A percentile compares a stretch with the other conserved stretches of the same genome.
Conservation (phyloP, 306 rosid genomes). For the Urtica urens region DNA sequence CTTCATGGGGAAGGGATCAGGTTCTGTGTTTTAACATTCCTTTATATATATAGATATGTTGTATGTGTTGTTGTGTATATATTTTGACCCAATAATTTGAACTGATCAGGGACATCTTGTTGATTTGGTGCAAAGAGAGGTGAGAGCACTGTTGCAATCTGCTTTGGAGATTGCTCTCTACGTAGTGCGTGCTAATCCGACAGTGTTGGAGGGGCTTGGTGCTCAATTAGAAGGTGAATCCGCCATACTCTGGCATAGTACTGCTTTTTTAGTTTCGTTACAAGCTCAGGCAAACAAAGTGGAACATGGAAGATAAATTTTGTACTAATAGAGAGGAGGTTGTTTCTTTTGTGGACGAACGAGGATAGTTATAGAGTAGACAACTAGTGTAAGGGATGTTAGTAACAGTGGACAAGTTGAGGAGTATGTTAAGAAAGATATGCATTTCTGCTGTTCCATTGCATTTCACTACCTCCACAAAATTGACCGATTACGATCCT, state of each 20-base stretch:
- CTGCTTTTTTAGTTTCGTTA: not conserved
- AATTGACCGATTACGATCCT: too few relatives aligned
- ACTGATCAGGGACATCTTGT: constrained; percentile 76
- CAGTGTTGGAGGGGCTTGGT: constrained; percentile 90
- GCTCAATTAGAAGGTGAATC: constrained; percentile 74
- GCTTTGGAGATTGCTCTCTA: constrained; percentile 76
- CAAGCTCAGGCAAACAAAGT: not conserved
- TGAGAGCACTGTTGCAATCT: constrained; percentile 73
- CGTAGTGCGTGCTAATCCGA: constrained; percentile 82
- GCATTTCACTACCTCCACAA: too few relatives aligned
- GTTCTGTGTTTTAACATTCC: constrained; percentile 27
- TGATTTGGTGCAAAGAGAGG: constrained; percentile 91
- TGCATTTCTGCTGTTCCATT: too few relatives aligned
- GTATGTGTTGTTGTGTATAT: not conserved
- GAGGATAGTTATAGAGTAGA: too few relatives aligned
- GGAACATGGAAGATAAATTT: not conserved
- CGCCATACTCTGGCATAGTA: not conserved
- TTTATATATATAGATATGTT: not conserved
- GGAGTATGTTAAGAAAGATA: too few relatives aligned
- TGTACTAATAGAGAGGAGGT: too few relatives aligned
- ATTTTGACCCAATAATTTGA: constrained; percentile 25
- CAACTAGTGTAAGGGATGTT: too few relatives aligned
- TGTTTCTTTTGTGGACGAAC: too few relatives aligned
- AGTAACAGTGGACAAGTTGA: too few relatives aligned
- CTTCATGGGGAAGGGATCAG: constrained; percentile 94